These are phyloP conservation scores for Chrysoporthe deuterocubensis DNA, from an alignment of 2,329 filamentous ascomycete species.

Conservation along the genomic window DNA sequence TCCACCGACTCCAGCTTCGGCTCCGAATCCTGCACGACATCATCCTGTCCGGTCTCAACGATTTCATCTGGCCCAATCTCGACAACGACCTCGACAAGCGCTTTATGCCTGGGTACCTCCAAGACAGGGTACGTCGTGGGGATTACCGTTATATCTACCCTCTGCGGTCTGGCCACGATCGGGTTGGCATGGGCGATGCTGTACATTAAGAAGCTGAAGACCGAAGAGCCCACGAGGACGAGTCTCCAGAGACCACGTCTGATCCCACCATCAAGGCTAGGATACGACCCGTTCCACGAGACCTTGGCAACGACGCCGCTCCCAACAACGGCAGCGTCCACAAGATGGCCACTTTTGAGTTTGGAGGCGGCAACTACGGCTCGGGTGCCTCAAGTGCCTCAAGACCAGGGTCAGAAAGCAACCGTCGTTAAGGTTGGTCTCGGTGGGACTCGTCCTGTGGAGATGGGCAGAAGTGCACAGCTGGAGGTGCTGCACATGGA, in stretches of 20 bases:
- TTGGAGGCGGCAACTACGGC: not conserved
- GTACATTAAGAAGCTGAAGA: slow-evolving; percentile 14
- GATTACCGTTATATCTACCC: slow-evolving; percentile 18
- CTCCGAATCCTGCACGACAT: not conserved
- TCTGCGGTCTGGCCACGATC: slow-evolving; percentile 18
- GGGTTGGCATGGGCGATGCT: slow-evolving; percentile 9
- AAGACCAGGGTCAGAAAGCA: not conserved
- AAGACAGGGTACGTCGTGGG: slow-evolving; percentile 18
- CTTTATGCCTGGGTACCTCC: not conserved
- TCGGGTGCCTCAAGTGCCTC: not conserved
- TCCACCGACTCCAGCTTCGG: not conserved
- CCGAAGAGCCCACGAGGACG: not conserved
- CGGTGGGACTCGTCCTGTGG: not conserved
- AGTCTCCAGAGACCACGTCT: not conserved
- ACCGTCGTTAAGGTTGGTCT: not conserved
- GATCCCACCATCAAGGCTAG: not conserved
- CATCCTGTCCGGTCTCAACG: not conserved
- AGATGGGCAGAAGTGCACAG: not conserved
- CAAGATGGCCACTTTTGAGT: not conserved
- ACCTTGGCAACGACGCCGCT: not conserved
- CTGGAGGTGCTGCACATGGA: not conserved
- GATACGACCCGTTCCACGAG: slow-evolving; percentile 2
- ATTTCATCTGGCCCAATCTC: not conserved
- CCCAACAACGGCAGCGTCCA: not conserved
- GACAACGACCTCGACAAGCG: not conserved